Conservation (phyloP, 306 rosid genomes). For the Gastrolobium bilobum region DNA sequence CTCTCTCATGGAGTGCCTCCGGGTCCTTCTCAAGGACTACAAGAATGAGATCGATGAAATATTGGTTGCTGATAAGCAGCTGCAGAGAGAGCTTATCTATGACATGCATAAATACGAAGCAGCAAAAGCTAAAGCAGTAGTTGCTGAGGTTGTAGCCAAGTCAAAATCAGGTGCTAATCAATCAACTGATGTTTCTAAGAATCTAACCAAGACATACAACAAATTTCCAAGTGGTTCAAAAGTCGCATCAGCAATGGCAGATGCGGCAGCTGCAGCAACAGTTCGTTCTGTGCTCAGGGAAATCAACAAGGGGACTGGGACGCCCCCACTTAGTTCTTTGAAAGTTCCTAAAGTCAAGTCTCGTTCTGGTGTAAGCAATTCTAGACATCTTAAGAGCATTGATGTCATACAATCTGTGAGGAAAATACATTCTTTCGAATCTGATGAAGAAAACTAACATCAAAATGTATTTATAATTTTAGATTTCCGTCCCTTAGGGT, state of each 20-base stretch:
- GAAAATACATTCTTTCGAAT: constrained; percentile 74
- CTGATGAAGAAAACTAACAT: constrained; percentile 70
- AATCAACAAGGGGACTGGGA: constrained; percentile 68
- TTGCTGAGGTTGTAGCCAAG: constrained; percentile 64
- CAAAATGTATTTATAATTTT: neutral
- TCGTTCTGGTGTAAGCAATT: constrained; percentile 40
- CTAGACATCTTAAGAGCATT: constrained; percentile 46
- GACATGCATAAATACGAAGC: constrained; percentile 89
- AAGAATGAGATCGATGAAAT: constrained; percentile 91
- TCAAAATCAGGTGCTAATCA: constrained; percentile 53
- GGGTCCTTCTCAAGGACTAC: constrained; percentile 88
- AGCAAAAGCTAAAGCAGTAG: constrained; percentile 73
- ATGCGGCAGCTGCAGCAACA: constrained; percentile 80
- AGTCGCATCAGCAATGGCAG: constrained; percentile 86
- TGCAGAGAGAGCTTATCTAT: constrained; percentile 86
- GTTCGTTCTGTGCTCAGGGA: constrained; percentile 89
- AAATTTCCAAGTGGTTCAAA: constrained; percentile 52
- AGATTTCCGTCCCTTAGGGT: constrained; percentile 5
- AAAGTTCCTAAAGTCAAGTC: constrained; percentile 80
- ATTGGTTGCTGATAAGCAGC: constrained; percentile 93
- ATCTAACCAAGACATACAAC: constrained; percentile 39
- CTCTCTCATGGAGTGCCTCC: constrained; percentile 93
- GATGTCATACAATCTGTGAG: constrained; percentile 70
- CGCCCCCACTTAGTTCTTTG: constrained; percentile 71
- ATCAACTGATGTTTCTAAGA: constrained; percentile 54